Base-by-base conservation (phyloP, 129 eudicot genomes). In the Cynara cardunculus region DNA sequence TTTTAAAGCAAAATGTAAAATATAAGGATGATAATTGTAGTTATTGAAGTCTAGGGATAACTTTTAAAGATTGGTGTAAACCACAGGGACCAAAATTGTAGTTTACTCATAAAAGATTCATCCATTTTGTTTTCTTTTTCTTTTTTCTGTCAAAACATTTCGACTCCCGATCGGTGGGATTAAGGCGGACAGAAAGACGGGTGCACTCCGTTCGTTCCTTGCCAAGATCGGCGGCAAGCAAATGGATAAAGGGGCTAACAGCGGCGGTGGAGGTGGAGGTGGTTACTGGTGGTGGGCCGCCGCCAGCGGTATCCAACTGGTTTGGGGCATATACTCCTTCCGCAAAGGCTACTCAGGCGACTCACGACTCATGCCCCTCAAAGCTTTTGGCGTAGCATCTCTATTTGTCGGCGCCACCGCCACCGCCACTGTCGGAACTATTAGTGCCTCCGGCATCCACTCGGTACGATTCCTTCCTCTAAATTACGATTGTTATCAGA, bases 331-430 rank as follows among this genome's bases (percentile, higher is more conserved):
- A 67, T 81, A 78, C 64, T 71, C 88, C 21, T 75, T 72, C 82
- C 84, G 90, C 30, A 91, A 35, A 87, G 93, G 91, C 67, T 86
- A 83, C 77, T 79, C 87, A 66, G 98, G 96, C 44, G 90, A 88
- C 78, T 82, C 87, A 27, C 89, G 81, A 59, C 84, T 91, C 41
- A 91, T 94, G 98, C 98, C 98, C 0, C 69, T 94, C 5, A 94
- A 94, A 85, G 98, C 98, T 79, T 94, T 94, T 80, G 90, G 88
- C 84, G 89, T 94, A 26, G 96, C 96, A 37, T 89, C 98, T 25
- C 90, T 94, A 76, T 88, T 94, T 83, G 92, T 94, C 77, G 97
- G 98, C 46, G 96, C 96, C 80, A 65, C 83, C 80, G 95, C 95
- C 32, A 79, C 96, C 72, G 93, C 96, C 68, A 67, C 89, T n/a